Conservation (phyloP, 306 rosid species). For the Rosa chinensis region DNA sequence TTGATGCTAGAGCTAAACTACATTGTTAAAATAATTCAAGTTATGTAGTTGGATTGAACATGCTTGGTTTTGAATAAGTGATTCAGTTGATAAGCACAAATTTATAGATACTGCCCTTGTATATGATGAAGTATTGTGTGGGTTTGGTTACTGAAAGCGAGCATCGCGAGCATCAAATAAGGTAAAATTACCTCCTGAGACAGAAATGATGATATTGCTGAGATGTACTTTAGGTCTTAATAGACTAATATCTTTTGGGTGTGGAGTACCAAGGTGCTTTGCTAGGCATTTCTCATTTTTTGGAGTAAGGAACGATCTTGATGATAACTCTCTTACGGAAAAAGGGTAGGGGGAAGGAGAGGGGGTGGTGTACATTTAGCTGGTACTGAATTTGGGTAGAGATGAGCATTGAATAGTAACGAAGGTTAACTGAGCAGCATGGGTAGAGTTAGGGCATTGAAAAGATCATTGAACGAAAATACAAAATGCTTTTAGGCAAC, state of each 20-base stretch:
- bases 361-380: not conserved
- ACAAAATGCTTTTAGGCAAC: not conserved
- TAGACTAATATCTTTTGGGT: not conserved
- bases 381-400: not conserved
- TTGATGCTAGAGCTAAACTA: not conserved
- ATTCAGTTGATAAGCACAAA: not conserved
- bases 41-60: not conserved
- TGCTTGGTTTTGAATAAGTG: not conserved
- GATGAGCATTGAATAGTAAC: not conserved
- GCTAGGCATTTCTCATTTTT: not conserved
- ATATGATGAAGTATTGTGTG: not conserved
- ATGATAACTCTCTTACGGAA: not conserved
- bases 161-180: not conserved
- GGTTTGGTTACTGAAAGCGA: not conserved
- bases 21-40: not conserved
- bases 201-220: not conserved
- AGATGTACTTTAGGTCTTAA: not conserved
- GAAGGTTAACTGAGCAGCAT: not conserved
- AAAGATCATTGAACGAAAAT: not conserved
- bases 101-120: not conserved
- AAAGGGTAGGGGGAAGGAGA: not conserved
- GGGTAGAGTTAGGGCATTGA: not conserved
- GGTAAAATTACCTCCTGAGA: not conserved
- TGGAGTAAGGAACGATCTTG: not conserved
- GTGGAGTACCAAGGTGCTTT: not conserved